phyloP scores from a whole-genome alignment of 805 yeast species.

The Nakazawaea ambrosiae region DNA sequence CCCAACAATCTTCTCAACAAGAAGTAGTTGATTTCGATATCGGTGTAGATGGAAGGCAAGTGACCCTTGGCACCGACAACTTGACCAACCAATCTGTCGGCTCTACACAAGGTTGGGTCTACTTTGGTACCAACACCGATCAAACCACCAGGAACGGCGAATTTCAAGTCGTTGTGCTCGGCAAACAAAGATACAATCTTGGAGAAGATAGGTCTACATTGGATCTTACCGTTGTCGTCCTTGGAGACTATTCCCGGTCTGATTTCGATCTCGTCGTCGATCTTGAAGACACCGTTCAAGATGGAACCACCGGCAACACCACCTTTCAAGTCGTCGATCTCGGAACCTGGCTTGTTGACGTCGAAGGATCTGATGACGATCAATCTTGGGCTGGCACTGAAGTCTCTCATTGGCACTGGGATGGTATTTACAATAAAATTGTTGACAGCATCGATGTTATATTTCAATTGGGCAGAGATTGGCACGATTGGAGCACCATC shows the following conservation, averaged over 20 bases:
- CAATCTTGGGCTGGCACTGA: conserved; percentile 86
- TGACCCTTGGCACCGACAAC: conserved; percentile 97
- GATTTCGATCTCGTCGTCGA: conserved; percentile 97
- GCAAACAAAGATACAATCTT: conserved; percentile 92
- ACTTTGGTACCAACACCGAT: conserved; percentile 99
- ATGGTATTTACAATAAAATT: conserved; percentile 91
- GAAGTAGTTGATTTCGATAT: conserved; percentile 96
- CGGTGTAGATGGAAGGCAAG: conserved; percentile 93
- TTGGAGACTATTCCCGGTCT: conserved; percentile 99
- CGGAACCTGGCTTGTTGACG: conserved; percentile 98
- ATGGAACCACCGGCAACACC: conserved; percentile 99
- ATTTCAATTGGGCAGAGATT: conserved; percentile 96
- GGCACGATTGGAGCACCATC: conserved; percentile 99
- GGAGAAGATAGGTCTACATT: conserved; percentile 93
- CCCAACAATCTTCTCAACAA: conserved; percentile 93
- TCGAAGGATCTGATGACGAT: conserved; percentile 98
- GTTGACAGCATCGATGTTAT: conserved; percentile 97
- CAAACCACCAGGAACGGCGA: conserved; percentile 99
- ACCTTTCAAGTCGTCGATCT: conserved; percentile 93
- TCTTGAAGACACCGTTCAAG: conserved; percentile 90
- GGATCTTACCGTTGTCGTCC: conserved; percentile 80
- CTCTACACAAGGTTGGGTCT: conserved; percentile 98
- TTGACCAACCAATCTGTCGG: conserved; percentile 98
- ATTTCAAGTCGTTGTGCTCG: conserved; percentile 94
- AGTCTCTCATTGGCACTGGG: conserved; percentile 96